Conservation (phyloP, 306 rosid species). For the Pterocarpus santalinus region DNA sequence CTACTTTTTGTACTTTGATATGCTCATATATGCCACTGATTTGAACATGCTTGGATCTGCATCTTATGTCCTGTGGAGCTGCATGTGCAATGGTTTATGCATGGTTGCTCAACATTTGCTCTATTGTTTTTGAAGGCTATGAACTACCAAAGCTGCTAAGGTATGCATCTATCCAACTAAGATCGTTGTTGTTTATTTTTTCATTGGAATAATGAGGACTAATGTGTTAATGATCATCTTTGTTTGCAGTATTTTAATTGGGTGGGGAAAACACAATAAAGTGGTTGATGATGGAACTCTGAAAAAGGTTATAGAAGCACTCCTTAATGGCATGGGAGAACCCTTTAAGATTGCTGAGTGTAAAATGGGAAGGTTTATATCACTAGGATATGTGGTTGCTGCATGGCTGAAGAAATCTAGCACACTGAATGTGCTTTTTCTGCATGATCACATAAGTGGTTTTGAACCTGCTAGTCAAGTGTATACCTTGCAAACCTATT, state of each 20-base stretch:
- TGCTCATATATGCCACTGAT: conserved; percentile 36
- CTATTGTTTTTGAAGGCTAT: conserved; percentile 68
- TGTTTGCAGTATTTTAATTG: conserved; percentile 82
- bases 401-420: conserved; percentile 77
- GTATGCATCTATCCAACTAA: conserved; percentile 47
- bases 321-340: conserved; percentile 74
- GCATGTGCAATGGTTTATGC: conserved; percentile 94
- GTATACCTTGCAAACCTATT: background rate
- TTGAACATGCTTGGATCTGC: conserved; percentile 71
- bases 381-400: conserved; percentile 70
- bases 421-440: conserved; percentile 70
- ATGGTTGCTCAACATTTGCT: conserved; percentile 76
- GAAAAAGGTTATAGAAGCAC: conserved; percentile 76
- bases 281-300: conserved; percentile 79
- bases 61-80: conserved; percentile 94
- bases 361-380: conserved; percentile 79
- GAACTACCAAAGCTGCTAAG: conserved; percentile 73
- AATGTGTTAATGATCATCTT: background rate
- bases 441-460: conserved; percentile 64
- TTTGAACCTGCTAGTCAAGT: conserved; percentile 42
- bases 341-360: conserved; percentile 72
- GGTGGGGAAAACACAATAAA: conserved; percentile 99
- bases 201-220: conserved; percentile 25
- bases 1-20: conserved; percentile 8
- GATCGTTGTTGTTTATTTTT: conserved; percentile 3